A percentile compares a stretch with the other conserved stretches of the same genome.
These are phyloP conservation scores for Chimonanthus praecox DNA, from an alignment of 164 flowering plant genomes.

Conservation along the genomic window DNA sequence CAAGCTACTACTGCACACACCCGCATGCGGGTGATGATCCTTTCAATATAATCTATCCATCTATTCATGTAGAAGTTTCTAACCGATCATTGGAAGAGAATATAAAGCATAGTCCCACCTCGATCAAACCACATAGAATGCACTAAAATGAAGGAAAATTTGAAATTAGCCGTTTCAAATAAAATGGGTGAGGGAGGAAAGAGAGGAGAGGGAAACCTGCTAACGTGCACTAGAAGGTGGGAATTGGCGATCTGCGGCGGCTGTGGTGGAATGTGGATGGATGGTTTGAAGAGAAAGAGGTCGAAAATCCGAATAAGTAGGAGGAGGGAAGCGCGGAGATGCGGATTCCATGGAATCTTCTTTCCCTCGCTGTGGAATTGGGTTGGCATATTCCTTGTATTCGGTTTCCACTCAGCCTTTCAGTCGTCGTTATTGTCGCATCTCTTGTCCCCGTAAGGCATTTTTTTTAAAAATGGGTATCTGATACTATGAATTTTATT, in stretches of 20 bases:
- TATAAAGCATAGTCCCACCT: neutral
- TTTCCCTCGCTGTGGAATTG: neutral
- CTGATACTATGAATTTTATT: too few relatives aligned
- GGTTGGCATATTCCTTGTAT: neutral
- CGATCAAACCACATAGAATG: neutral
- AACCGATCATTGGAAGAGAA: too few relatives aligned
- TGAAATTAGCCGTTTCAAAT: neutral
- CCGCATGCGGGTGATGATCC: too few relatives aligned
- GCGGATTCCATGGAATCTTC: constrained; percentile 15
- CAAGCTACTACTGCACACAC: too few relatives aligned
- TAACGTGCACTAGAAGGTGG: neutral
- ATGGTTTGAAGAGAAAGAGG: too few relatives aligned
- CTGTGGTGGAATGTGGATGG: neutral
- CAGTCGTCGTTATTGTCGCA: too few relatives aligned
- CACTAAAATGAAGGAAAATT: neutral
- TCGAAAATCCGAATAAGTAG: neutral
- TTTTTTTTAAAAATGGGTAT: too few relatives aligned
- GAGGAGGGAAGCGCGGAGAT: neutral
- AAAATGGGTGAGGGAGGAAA: neutral
- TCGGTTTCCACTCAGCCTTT: too few relatives aligned
- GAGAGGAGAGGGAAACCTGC: constrained; percentile 5
- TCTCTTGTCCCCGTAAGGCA: too few relatives aligned
- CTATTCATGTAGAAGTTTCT: too few relatives aligned
- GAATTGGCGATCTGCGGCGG: neutral
- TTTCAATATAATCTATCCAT: too few relatives aligned